Evolutionary conservation across 2,329 filamentous ascomycete species (phyloP), one percentile per base, ranked within the genome.

Genomic region (Intubia oerlemansii): DNA sequence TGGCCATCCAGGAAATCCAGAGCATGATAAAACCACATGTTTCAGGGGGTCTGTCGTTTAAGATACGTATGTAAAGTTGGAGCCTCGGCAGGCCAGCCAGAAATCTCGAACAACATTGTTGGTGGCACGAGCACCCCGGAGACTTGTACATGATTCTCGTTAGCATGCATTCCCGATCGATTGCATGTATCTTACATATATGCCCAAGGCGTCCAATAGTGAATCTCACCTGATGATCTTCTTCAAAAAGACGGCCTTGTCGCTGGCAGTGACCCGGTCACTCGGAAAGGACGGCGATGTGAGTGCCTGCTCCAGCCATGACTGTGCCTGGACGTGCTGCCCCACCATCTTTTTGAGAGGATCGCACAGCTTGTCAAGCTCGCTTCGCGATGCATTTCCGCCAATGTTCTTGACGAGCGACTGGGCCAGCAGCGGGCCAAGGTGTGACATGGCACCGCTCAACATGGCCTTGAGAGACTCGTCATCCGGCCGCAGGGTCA

Each of bases 21-120:
- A n/a, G n/a, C n/a, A n/a, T n/a, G n/a, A n/a, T n/a, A n/a, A n/a
- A n/a, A n/a, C n/a, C n/a, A n/a, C n/a, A n/a, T n/a, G n/a, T n/a
- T n/a, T n/a, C n/a, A n/a, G n/a, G n/a, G n/a, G n/a, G n/a, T n/a
- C n/a, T n/a, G n/a, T 22, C 14, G 14, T 15, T 32, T 22, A 37
- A 10, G 66, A 69, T 27, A 54, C 59, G 46, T 72, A 73, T 7
- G 65, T 54, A 46, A 70, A 73, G 39, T 54, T 66, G 1, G 59
- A 58, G 6, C 64, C 64, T 35, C 74, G 56, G 35, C 70, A 72
- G 3, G 60, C 56, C n/a, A 78, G 49, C 69, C 73, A 82, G 42
- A 81, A 81, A 17, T 78, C 71, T 33, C 66, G 62, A 4, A 79
- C 65, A 1, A 77, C 56, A 31, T 69, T 60, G 36, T 72, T 77